Percentiles rank a stretch among this genome's conserved stretches.
Conservation (phyloP, 2,329 filamentous ascomycete species). For the Lasiodiplodia sp. region DNA sequence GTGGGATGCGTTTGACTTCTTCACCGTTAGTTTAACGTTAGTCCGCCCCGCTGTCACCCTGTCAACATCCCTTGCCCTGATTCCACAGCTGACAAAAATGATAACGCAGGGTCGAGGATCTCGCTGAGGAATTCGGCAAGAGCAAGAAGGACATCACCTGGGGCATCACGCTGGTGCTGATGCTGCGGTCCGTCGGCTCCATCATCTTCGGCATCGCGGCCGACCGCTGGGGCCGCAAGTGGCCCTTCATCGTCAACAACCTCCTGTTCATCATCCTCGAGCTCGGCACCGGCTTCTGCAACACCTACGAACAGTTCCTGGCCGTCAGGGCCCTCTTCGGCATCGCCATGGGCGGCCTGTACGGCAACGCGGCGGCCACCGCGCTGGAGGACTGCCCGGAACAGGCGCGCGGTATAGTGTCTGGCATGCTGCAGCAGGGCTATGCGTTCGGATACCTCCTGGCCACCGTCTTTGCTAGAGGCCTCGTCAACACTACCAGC, state of each 20-base stretch:
- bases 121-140: constrained; percentile 62
- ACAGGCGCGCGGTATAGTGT: constrained; percentile 65
- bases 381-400: constrained; percentile 68
- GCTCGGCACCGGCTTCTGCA: constrained; percentile 65
- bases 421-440: constrained; percentile 68
- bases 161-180: constrained; percentile 59
- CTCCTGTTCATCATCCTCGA: constrained; percentile 67
- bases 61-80: too few relatives aligned
- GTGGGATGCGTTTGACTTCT: constrained; percentile 65
- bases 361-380: constrained; percentile 68
- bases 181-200: constrained; percentile 67
- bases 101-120: constrained; percentile 48
- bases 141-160: constrained; percentile 67
- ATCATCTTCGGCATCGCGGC: constrained; percentile 63
- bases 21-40: constrained; percentile 64
- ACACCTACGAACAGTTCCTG: constrained; percentile 65
- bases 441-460: constrained; percentile 72
- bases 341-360: constrained; percentile 70
- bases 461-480: constrained; percentile 63
- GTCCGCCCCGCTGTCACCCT: not conserved
- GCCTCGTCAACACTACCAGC: constrained; percentile 75
- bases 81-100: not conserved
- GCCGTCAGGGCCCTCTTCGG: constrained; percentile 67
- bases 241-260: constrained; percentile 66
- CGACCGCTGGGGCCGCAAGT: constrained; percentile 64